Percentiles rank a stretch among this genome's conserved stretches.
These are phyloP conservation scores for Glycine soja DNA, from an alignment of 306 rosid genomes.

Conservation along the genomic window DNA sequence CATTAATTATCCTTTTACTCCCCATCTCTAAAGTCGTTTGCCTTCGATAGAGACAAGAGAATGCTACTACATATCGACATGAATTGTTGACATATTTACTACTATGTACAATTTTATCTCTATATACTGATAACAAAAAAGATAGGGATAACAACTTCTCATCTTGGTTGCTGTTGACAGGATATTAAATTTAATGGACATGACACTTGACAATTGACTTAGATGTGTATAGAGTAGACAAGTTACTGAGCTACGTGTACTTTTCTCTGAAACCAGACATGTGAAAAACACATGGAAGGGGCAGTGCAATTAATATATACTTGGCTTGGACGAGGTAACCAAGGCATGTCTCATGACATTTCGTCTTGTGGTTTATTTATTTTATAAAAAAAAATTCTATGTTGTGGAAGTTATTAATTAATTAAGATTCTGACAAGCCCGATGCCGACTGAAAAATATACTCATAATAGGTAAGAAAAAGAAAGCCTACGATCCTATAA, in stretches of 20 bases:
- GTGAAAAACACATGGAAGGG: slow-evolving; percentile 47
- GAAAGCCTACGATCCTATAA: background rate
- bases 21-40: background rate
- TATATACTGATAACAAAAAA: background rate
- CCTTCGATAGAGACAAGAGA: background rate
- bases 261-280: slow-evolving; percentile 38
- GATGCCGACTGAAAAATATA: background rate
- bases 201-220: slow-evolving; percentile 43
- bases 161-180: slow-evolving; percentile 3
- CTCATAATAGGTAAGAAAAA: background rate
- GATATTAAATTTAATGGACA: slow-evolving; percentile 26
- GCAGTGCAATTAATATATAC: background rate
- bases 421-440: background rate
- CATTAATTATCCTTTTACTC: too few species aligned
- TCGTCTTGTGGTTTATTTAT: background rate
- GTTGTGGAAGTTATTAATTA: background rate
- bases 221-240: slow-evolving; percentile 41
- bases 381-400: too few species aligned
- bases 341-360: slow-evolving; percentile 26
- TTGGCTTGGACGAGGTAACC: slow-evolving; percentile 28
- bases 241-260: slow-evolving; percentile 44
- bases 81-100: background rate
- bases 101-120: background rate
- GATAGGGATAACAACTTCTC: background rate
- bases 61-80: background rate